phyloP scores from a whole-genome alignment of 495 filamentous ascomycete genomes.

The Lasiosphaeria miniovina region DNA sequence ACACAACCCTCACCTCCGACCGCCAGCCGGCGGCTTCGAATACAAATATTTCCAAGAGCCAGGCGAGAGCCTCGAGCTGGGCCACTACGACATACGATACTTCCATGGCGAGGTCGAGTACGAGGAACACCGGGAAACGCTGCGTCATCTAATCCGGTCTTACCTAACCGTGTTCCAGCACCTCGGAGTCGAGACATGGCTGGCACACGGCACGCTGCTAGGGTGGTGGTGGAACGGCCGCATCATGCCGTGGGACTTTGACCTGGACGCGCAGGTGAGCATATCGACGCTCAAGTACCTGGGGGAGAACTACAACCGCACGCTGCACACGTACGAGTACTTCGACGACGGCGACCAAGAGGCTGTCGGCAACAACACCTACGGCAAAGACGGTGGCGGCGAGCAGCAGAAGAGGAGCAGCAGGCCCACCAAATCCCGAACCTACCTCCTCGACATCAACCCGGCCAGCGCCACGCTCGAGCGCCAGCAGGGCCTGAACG shows the following conservation, averaged over 20 bases:
- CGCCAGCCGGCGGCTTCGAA: slow-evolving; percentile 7
- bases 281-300: slow-evolving; percentile 60
- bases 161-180: slow-evolving; percentile 66
- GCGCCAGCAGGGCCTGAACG: slow-evolving; percentile 66
- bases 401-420: not conserved
- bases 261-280: slow-evolving; percentile 80
- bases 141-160: slow-evolving; percentile 67
- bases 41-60: slow-evolving; percentile 56
- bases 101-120: slow-evolving; percentile 60
- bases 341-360: slow-evolving; percentile 29
- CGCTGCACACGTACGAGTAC: slow-evolving; percentile 58
- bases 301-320: slow-evolving; percentile 62
- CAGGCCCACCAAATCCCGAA: slow-evolving; percentile 19
- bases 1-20: too few relatives aligned
- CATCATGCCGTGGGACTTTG: slow-evolving; percentile 85
- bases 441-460: slow-evolving; percentile 77
- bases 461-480: slow-evolving; percentile 59
- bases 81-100: slow-evolving; percentile 72
- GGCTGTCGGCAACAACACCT: not conserved
- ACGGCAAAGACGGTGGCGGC: not conserved
- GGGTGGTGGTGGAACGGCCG: slow-evolving; percentile 92
- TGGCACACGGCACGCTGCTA: slow-evolving; percentile 81
- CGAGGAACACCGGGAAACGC: slow-evolving; percentile 58
- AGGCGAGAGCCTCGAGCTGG: slow-evolving; percentile 52
- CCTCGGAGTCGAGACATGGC: slow-evolving; percentile 74